Conservation (phyloP, 2,329 filamentous ascomycete genomes). For the Neurospora crassa region DNA sequence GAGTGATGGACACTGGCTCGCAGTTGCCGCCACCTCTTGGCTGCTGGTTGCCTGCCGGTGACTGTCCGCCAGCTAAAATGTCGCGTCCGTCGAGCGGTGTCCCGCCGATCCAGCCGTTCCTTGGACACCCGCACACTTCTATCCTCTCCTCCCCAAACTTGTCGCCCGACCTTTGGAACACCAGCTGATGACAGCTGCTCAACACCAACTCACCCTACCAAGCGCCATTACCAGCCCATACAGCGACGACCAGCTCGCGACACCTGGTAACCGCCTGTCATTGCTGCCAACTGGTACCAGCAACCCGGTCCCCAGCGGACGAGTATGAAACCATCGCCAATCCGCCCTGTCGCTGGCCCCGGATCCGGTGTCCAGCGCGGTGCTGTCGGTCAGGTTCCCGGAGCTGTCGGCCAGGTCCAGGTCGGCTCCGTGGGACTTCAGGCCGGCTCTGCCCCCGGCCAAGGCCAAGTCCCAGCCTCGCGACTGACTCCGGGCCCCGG, state of each 20-base stretch:
- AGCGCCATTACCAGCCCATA: constrained; percentile 1
- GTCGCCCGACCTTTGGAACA: constrained; percentile 1
- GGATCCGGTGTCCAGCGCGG: not conserved
- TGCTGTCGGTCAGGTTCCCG: not conserved
- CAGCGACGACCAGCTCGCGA: constrained; percentile 1
- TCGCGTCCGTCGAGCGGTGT: not conserved
- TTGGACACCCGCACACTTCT: not conserved
- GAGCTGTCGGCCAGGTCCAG: not conserved
- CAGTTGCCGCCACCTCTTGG: not conserved
- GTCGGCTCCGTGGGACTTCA: constrained; percentile 9
- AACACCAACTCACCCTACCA: constrained; percentile 11
- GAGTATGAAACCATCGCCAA: constrained; percentile 15
- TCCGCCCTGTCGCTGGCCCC: constrained; percentile 8
- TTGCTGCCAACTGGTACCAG: constrained; percentile 8
- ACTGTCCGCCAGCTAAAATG: not conserved
- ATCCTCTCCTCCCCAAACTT: not conserved
- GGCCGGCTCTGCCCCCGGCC: constrained; percentile 21
- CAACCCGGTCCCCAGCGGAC: not conserved
- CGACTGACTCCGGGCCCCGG: constrained; percentile 28
- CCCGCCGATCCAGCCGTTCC: not conserved
- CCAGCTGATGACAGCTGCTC: constrained; percentile 22
- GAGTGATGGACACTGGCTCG: not conserved
- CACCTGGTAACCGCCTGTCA: constrained; percentile 3
- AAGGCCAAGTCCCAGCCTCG: constrained; percentile 16
- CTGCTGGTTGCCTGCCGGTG: constrained; percentile 1